Evolutionary conservation across 805 yeast genomes (phyloP), one percentile per base, ranked within the genome.

Genomic region (Lipomyces oligophaga): DNA sequence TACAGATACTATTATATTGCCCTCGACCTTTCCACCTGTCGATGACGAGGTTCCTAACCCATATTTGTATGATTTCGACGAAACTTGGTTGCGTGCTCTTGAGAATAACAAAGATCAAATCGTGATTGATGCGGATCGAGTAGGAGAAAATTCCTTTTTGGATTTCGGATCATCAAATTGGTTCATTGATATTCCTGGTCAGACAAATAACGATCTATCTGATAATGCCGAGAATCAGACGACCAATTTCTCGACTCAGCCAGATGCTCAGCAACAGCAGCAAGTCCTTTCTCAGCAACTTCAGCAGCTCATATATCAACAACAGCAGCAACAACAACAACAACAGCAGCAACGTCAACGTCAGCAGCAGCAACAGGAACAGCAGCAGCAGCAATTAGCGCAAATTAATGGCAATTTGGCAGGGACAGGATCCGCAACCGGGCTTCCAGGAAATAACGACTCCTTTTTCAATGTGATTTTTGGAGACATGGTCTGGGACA

Each of bases 1-100:
- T 18, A 24, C 44, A 6, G 50, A 49, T 25, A 40, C 47, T 11
- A 42, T 52, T 6, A 39, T 43, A 10, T 35, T 52, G n/a, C 56
- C 56, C 18, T 38, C 54, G 20, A 44, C 52, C 15, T 49, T 52
- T 25, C 49, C 55, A 16, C 49, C 52, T 4, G 38, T 49, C 11
- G 55, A 43, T 16, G 56, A 49, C 42, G 49, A 49, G 30, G 50
- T 38, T 18, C 56, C 56, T 19, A 52, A 52, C 31, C 56, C 56
- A 19, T 52, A 52, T 32, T 35, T 49, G 31, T 52, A 44, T 38
- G 56, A 52, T 20, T 52, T 52, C 30, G 56, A 52, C 34, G 56
- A 52, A 28, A 43, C 54, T 4, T 52, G 56, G 56, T 28, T 52
- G 22, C 56, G 54, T 15, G 56, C 56, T 16, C 41, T 52, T 19